Percentiles rank a stretch among this genome's conserved stretches.
Evolutionary conservation across 108 stramenopile species (phyloP).

Genomic region (Parietichytrium sp.): DNA sequence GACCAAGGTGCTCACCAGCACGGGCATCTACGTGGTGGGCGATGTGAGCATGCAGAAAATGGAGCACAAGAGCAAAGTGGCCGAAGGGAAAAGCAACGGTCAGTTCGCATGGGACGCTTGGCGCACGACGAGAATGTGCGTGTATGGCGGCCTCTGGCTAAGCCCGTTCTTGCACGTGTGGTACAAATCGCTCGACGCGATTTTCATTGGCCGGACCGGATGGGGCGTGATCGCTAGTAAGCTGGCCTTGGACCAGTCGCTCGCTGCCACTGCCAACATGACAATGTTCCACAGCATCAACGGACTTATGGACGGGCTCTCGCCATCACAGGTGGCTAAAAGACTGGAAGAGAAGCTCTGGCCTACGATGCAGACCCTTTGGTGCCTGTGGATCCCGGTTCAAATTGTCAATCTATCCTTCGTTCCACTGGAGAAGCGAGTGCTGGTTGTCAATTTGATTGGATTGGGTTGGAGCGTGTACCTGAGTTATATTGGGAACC

Average conservation of each 20-base stretch:
- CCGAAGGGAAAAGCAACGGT: not conserved
- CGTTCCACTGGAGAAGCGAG: slow-evolving; percentile 10
- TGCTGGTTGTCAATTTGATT: slow-evolving; percentile 22
- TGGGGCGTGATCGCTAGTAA: not conserved
- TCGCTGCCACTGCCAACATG: slow-evolving; percentile 19
- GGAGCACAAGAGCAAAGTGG: not conserved
- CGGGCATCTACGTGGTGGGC: not conserved
- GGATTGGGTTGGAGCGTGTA: slow-evolving; percentile 18
- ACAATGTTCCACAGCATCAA: slow-evolving; percentile 11
- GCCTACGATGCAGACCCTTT: slow-evolving; percentile 15
- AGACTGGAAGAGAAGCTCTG: not conserved
- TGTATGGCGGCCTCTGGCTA: slow-evolving; percentile 25
- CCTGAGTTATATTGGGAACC: slow-evolving; percentile 19
- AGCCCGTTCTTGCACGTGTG: slow-evolving; percentile 19
- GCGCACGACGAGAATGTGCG: slow-evolving; percentile 16
- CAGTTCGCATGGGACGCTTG: not conserved
- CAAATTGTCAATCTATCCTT: slow-evolving; percentile 1
- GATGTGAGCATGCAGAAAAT: not conserved
- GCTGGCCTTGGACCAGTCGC: not conserved
- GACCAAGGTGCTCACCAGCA: slow-evolving; percentile 16
- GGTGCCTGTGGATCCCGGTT: not conserved
- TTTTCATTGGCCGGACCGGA: slow-evolving; percentile 11
- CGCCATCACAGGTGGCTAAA: not conserved
- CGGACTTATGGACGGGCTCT: not conserved
- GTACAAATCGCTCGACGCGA: slow-evolving; percentile 9